These are phyloP conservation scores for Pseudogymnoascus sp. DNA, from an alignment of 2,329 filamentous ascomycete species.

Conservation along the genomic window DNA sequence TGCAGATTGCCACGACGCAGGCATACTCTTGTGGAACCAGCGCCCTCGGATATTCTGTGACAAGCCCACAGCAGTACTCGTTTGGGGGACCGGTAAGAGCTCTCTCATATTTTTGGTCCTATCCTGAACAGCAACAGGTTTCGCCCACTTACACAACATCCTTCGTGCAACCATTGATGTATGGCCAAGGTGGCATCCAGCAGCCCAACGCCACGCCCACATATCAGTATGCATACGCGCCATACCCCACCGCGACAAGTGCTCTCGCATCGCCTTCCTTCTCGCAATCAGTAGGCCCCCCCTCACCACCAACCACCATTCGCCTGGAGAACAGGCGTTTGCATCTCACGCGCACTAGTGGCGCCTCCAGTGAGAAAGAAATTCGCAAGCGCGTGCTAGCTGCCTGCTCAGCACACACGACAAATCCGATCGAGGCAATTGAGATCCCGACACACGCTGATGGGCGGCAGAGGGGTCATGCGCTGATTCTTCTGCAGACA, in stretches of 20 bases:
- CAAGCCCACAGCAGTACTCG: background rate
- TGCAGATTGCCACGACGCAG: conserved; percentile 3
- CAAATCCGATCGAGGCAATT: background rate
- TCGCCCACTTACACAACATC: conserved; percentile 1
- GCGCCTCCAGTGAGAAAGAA: conserved; percentile 2
- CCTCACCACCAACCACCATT: background rate
- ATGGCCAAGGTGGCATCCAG: conserved; percentile 1
- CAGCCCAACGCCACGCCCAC: background rate
- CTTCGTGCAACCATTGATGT: conserved; percentile 5
- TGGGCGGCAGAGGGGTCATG: background rate
- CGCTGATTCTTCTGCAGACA: conserved; percentile 2
- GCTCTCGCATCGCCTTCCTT: background rate
- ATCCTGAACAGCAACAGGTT: background rate
- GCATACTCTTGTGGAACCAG: background rate
- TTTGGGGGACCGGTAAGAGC: background rate
- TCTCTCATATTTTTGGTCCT: background rate
- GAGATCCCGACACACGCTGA: background rate
- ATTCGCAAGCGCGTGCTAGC: background rate
- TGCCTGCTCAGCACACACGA: background rate
- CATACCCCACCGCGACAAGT: background rate
- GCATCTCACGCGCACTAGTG: conserved; percentile 2
- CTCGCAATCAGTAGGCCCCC: background rate
- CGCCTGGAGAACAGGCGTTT: background rate
- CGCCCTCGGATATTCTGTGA: background rate
- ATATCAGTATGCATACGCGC: conserved; percentile 6